Conservation (phyloP, 2,329 filamentous ascomycete species). For the Xylariaceae sp. region DNA sequence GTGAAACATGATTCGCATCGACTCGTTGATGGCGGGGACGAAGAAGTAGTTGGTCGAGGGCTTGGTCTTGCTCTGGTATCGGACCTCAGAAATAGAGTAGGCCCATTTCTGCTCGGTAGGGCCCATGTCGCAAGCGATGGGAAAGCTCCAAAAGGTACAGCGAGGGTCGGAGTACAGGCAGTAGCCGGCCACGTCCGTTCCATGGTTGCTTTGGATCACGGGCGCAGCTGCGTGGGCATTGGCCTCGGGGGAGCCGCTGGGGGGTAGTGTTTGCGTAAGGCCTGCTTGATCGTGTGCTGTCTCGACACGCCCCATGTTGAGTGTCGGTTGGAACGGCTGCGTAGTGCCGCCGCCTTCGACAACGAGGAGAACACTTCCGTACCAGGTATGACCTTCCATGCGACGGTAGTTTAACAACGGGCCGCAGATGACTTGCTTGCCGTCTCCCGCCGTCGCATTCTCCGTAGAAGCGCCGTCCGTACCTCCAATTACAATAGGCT, state of each 20-base stretch:
- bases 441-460: slow-evolving; percentile 35
- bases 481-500: slow-evolving; percentile 49
- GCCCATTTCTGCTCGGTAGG: slow-evolving; percentile 71
- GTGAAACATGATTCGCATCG: slow-evolving; percentile 98
- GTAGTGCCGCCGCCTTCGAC: slow-evolving; percentile 66
- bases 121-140: slow-evolving; percentile 73
- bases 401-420: slow-evolving; percentile 76
- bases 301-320: slow-evolving; percentile 49
- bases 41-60: slow-evolving; percentile 70
- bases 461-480: slow-evolving; percentile 29
- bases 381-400: slow-evolving; percentile 69
- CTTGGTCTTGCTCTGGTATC: slow-evolving; percentile 56
- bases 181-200: slow-evolving; percentile 47
- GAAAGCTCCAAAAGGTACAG: slow-evolving; percentile 93
- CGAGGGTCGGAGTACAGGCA: slow-evolving; percentile 63
- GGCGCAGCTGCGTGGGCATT: slow-evolving; percentile 33
- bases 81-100: slow-evolving; percentile 69
- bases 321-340: slow-evolving; percentile 56
- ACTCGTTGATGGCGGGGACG: slow-evolving; percentile 76
- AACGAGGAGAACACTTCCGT: slow-evolving; percentile 83
- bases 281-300: slow-evolving; percentile 25
- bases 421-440: slow-evolving; percentile 64
- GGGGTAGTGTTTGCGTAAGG: slow-evolving; percentile 28
- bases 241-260: slow-evolving; percentile 26
- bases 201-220: slow-evolving; percentile 41